Evolutionary conservation across 352 stramenopile genomes (phyloP), one percentile per base, ranked within the genome.

Genomic region (Globisporangium cystogenes): DNA sequence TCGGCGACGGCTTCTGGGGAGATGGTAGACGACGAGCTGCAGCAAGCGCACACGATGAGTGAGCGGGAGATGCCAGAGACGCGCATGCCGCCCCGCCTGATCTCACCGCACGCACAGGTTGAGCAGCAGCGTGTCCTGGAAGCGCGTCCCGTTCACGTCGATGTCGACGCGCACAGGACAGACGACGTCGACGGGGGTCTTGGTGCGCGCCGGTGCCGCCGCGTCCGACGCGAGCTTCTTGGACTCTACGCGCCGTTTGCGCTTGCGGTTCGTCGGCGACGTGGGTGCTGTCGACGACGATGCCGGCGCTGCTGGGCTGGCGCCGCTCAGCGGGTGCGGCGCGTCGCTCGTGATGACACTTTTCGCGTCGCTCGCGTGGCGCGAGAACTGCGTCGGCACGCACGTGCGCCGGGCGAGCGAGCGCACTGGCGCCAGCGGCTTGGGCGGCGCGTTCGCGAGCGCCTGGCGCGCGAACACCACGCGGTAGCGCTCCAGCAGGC

Each of bases 91-190:
- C 26, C 26, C 2, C 26, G 26, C 26, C 5, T n/a, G n/a, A n/a
- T n/a, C n/a, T 36, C 12, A 36, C 31, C 39, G 31, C 26, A 48
- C 78, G 40, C 68, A 89, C 78, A 56, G 63, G 47, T 86, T 79
- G 56, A 91, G 44, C 10, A 90, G 63, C 35, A 93, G 69, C 14
- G 80, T 89, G 57, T 93, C 82, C 51, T 91, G 81, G 57, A 80
- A 93, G 3, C 78, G 72, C 52, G 82, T 66, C 20, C 80, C 80
- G 51, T 90, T 73, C 44, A 87, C 64, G 37, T 93, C 77, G 18
- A 93, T 69, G 42, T 93, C 80, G 33, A 93, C 68, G 16, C 82
- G 80, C 43, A 93, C 81, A 11, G 82, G 80, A 33, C 77, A 87
- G 15, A 93, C 71, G 56, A 74, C 40, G 40, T 91, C 81, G 3